A percentile compares a stretch with the other conserved stretches of the same genome.
Evolutionary conservation across 1,139 yeast species (phyloP).

Genomic region (Insectozyma bohioensis): DNA sequence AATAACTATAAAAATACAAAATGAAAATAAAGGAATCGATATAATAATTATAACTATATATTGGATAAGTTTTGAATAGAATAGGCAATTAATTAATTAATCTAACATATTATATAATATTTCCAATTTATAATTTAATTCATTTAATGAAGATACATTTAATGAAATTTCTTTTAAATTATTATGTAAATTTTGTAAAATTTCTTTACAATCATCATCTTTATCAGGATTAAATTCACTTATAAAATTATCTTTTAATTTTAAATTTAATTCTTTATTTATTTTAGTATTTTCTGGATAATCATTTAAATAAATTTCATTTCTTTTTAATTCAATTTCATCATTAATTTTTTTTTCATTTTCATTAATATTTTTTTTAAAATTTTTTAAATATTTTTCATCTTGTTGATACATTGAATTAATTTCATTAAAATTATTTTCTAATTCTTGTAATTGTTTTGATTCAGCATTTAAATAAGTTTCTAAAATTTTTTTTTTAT

Average conservation of each 20-base stretch:
- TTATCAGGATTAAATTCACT: conserved; percentile 24
- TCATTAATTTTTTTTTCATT: conserved; percentile 13
- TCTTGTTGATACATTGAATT: conserved; percentile 31
- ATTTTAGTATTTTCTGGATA: conserved; percentile 7
- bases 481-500: conserved; percentile 34
- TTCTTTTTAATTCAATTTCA: conserved; percentile 13
- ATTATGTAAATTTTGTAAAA: conserved; percentile 20
- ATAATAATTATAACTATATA: conserved; percentile 26
- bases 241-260: background rate
- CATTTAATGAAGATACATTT: conserved; percentile 14
- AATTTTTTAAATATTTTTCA: conserved; percentile 30
- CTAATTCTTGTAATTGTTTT: conserved; percentile 37
- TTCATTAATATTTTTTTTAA: conserved; percentile 19
- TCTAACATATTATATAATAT: conserved; percentile 26
- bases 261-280: conserved; percentile 6
- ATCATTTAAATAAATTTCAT: conserved; percentile 11
- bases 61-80: conserved; percentile 30
- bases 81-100: conserved; percentile 14
- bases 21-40: conserved; percentile 5
- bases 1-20: conserved; percentile 20
- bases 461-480: conserved; percentile 44
- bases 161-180: conserved; percentile 16
- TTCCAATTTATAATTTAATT: conserved; percentile 29
- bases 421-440: conserved; percentile 25
- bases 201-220: conserved; percentile 23